Evolutionary conservation across 2,329 filamentous ascomycete species (phyloP).

Genomic region (Aspergillus pseudoviridinutans): DNA sequence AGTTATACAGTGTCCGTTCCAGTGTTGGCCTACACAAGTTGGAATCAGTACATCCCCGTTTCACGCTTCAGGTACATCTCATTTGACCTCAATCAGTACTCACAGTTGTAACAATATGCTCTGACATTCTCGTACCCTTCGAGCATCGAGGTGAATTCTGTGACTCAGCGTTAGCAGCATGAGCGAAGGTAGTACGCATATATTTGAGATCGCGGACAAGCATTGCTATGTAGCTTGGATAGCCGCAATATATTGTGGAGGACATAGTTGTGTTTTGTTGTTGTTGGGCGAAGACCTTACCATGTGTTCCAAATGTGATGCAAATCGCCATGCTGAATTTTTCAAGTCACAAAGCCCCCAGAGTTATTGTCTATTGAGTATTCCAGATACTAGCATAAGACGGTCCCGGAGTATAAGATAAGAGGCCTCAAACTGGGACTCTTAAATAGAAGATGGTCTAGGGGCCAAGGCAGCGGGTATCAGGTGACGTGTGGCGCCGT

Average conservation of each 20-base stretch:
- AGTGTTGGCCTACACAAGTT: constrained; percentile 34
- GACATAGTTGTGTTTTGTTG: not conserved
- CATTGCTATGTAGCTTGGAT: not conserved
- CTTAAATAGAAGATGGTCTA: constrained; percentile 4
- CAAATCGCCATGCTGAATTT: constrained; percentile 36
- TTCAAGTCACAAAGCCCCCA: too few relatives aligned
- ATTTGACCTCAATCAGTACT: constrained; percentile 11
- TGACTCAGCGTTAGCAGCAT: constrained; percentile 2
- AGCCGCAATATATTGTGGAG: not conserved
- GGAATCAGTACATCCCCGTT: not conserved
- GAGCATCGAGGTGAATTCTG: constrained; percentile 43
- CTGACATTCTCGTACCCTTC: constrained; percentile 45
- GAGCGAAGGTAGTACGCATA: not conserved
- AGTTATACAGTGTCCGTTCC: constrained; percentile 42
- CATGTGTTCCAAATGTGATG: constrained; percentile 42
- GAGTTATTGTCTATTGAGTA: not conserved
- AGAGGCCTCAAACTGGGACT: not conserved
- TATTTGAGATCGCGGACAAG: not conserved
- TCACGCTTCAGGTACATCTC: constrained; percentile 3
- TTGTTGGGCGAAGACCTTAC: constrained; percentile 20
- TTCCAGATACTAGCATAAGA: not conserved
- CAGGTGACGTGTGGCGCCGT: constrained; percentile 29
- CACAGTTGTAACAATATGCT: constrained; percentile 46
- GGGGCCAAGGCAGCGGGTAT: constrained; percentile 25
- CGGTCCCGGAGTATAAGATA: not conserved